A percentile compares a stretch with the other conserved stretches of the same genome.
phyloP scores from a whole-genome alignment of 352 stramenopile species.

The Phytopythium litorale region DNA sequence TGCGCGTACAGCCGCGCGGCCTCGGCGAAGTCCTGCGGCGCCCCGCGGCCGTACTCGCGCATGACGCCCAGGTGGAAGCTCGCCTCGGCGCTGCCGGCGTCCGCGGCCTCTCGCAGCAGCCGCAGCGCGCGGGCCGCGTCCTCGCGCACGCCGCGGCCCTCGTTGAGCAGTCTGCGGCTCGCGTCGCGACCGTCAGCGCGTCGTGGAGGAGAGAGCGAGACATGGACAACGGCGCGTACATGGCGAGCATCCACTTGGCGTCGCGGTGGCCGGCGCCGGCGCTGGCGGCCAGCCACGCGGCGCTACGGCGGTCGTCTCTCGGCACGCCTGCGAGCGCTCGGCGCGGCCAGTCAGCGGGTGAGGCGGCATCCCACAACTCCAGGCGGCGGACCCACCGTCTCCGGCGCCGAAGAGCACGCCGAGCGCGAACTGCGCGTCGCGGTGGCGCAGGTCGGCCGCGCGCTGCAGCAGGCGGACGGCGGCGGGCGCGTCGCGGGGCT shows the following conservation, averaged over 20 bases:
- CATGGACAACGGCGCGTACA: slow-evolving; percentile 15
- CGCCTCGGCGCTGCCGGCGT: slow-evolving; percentile 17
- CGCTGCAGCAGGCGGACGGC: slow-evolving; percentile 25
- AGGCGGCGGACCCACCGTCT: slow-evolving; percentile 1
- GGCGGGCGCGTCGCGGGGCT: slow-evolving; percentile 20
- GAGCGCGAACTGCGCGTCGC: slow-evolving; percentile 43
- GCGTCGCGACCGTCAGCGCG: background rate
- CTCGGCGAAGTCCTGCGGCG: slow-evolving; percentile 25
- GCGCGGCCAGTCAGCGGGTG: background rate
- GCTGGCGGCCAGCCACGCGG: slow-evolving; percentile 34
- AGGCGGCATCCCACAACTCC: background rate
- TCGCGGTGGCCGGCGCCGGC: slow-evolving; percentile 31
- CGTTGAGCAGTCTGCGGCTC: slow-evolving; percentile 29
- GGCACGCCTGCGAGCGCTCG: slow-evolving; percentile 7
- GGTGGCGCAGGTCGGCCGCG: slow-evolving; percentile 24
- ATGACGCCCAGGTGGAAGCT: slow-evolving; percentile 43
- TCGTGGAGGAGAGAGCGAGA: background rate
- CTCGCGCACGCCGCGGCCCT: slow-evolving; percentile 33
- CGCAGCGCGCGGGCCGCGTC: slow-evolving; percentile 24
- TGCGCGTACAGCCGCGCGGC: slow-evolving; percentile 32
- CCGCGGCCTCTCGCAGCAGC: slow-evolving; percentile 27
- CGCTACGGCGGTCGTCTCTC: slow-evolving; percentile 28
- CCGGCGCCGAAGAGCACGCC: slow-evolving; percentile 34
- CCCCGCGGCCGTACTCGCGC: slow-evolving; percentile 48
- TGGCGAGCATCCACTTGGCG: slow-evolving; percentile 50